Evolutionary conservation across 2,329 filamentous ascomycete species (phyloP).

Genomic region (Paracorniculantispora psalliotae): DNA sequence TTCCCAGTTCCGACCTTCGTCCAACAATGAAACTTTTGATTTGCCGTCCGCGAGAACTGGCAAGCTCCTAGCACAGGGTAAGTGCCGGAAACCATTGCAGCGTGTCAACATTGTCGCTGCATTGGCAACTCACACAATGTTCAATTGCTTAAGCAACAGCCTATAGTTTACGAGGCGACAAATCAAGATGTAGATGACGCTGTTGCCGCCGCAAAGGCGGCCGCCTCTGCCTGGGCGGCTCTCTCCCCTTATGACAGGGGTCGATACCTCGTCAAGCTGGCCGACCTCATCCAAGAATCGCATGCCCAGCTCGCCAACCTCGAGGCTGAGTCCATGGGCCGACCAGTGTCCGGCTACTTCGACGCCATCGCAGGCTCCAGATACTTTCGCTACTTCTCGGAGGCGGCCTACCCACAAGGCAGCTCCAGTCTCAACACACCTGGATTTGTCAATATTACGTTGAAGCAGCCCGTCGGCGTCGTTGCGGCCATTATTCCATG

Average conservation of each 20-base stretch:
- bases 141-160: no score
- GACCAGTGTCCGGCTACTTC: constrained; percentile 34
- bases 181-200: constrained; percentile 42
- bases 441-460: constrained; percentile 39
- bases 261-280: constrained; percentile 40
- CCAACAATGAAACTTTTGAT: constrained; percentile 39
- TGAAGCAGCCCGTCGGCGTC: constrained; percentile 48
- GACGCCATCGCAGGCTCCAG: constrained; percentile 31
- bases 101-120: no score
- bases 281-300: constrained; percentile 35
- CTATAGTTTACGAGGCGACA: constrained; percentile 34
- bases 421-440: constrained; percentile 44
- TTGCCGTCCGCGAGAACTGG: constrained; percentile 21
- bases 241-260: constrained; percentile 35
- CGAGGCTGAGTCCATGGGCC: constrained; percentile 42
- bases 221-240: constrained; percentile 42
- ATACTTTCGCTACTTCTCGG: constrained; percentile 37
- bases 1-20: constrained; percentile 25
- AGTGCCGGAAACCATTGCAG: neutral
- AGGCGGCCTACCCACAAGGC: constrained; percentile 39
- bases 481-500: constrained; percentile 54
- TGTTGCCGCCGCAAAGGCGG: constrained; percentile 43
- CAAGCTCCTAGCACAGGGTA: constrained; percentile 12
- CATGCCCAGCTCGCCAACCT: constrained; percentile 39
- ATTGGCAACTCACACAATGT: no score